Evolutionary conservation across 495 filamentous ascomycete species (phyloP).

Genomic region (Tuber umbilicatum): DNA sequence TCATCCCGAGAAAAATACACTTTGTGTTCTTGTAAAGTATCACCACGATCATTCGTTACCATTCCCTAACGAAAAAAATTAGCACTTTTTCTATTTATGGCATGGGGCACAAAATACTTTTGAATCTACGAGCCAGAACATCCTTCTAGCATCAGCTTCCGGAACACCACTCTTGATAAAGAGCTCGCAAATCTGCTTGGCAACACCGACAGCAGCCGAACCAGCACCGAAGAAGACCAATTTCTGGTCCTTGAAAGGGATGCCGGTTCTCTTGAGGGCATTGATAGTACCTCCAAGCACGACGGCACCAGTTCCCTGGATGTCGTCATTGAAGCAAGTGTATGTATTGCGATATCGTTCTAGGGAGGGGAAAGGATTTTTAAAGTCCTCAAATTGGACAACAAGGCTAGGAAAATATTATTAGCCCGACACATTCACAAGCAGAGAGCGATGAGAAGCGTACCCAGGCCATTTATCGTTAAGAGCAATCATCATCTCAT

Average conservation of each 20-base stretch:
- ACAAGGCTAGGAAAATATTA: conserved; percentile 58
- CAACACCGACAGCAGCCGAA: conserved; percentile 90
- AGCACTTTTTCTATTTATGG: neutral
- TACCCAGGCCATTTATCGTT: conserved; percentile 74
- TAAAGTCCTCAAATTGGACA: conserved; percentile 97
- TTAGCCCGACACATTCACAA: conserved; percentile 32
- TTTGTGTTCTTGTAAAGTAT: conserved; percentile 93
- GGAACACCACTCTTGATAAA: conserved; percentile 88
- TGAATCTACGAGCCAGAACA: conserved; percentile 97
- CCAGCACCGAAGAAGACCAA: conserved; percentile 96
- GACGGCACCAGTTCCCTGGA: conserved; percentile 95
- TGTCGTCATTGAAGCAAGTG: conserved; percentile 98
- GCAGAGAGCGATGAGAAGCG: conserved; percentile 33
- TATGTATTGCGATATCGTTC: conserved; percentile 79
- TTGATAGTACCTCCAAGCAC: conserved; percentile 91
- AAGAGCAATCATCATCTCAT: conserved; percentile 91
- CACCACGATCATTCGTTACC: conserved; percentile 86
- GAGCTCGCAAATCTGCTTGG: conserved; percentile 91
- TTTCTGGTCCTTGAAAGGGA: conserved; percentile 82
- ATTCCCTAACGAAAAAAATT: conserved; percentile 55
- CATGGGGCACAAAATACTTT: conserved; percentile 42
- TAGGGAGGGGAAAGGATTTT: conserved; percentile 92
- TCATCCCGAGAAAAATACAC: conserved; percentile 91
- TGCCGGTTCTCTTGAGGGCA: conserved; percentile 78
- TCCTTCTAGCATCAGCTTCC: conserved; percentile 79